Base-by-base conservation (phyloP, 495 filamentous ascomycete genomes). In the Oidiodendron maius region DNA sequence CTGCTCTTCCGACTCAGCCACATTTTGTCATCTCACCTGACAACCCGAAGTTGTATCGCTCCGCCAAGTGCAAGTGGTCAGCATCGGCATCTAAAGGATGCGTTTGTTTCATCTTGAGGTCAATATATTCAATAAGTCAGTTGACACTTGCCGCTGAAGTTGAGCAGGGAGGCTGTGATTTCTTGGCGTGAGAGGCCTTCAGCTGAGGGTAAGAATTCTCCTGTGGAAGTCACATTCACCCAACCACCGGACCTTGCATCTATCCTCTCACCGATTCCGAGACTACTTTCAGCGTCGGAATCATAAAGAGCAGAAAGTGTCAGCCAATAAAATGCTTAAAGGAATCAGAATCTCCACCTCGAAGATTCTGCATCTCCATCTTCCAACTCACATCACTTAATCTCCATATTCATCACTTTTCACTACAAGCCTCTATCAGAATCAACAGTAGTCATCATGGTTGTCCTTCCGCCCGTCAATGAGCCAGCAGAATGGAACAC, bases 401-500 rank as follows among this genome's bases (percentile, higher is more conserved):
- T 32, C 28, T 32, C 28, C 28, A 32, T 32, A 32, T 32, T 32
- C 28, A 32, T 32, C 28, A 32, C 28, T 32, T 32, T 32, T 32
- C 28, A 32, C 28, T 39, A 10, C 36, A 39, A 39, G 16, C 36
- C 36, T 18, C 36, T 39, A 39, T 39, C 36, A 39, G n/a, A 42
- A 23, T 42, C 40, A 4, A 18, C 40, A 42, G 40, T 23, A 18
- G 10, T 42, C 20, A 42, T 42, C 40, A 47, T 47, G 44, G 44
- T 54, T 17, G 44, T 59, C 36, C 44, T 59, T 23, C 56, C 56
- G n/a, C 56, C 56, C 1, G 34, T 34, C 6, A 44, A 46, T 15
- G 58, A 61, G 34, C 58, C 57, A 26, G 21, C 51, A 15, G 50
- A 45, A 18, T 61, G 44, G 34, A 62, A 62, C 35, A 52, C 21